Conservation (phyloP, 2,329 filamentous ascomycete genomes). For the Cercospora zeae-maydis region DNA sequence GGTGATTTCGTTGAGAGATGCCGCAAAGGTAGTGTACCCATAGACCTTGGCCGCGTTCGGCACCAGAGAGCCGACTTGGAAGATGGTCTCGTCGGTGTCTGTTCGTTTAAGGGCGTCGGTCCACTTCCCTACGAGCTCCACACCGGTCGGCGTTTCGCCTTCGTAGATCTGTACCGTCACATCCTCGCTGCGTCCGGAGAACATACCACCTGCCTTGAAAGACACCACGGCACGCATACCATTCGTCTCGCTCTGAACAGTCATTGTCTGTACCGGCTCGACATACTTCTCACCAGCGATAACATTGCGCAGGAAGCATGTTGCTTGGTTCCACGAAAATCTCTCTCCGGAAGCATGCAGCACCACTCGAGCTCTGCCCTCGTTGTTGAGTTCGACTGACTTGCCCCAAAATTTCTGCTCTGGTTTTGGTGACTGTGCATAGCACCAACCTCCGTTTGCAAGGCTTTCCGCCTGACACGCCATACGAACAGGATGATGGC, state of each 20-base stretch:
- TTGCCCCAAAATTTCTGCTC: conserved; percentile 99
- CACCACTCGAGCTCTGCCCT: conserved; percentile 76
- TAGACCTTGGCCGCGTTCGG: conserved; percentile 76
- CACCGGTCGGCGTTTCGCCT: conserved; percentile 60
- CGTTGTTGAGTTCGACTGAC: conserved; percentile 87
- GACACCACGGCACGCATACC: conserved; percentile 81
- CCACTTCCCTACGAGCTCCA: conserved; percentile 79
- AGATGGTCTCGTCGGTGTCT: conserved; percentile 64
- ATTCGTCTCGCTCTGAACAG: conserved; percentile 75
- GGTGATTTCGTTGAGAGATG: conserved; percentile 82
- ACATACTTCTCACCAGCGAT: conserved; percentile 98
- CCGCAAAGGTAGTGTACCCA: conserved; percentile 83
- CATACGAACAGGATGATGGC: conserved; percentile 84
- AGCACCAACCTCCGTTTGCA: conserved; percentile 67
- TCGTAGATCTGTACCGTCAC: conserved; percentile 73
- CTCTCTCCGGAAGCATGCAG: conserved; percentile 67
- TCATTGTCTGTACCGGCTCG: conserved; percentile 88
- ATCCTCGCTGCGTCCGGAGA: conserved; percentile 89
- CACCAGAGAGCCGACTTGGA: conserved; percentile 74
- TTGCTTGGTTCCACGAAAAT: conserved; percentile 85
- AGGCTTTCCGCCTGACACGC: conserved; percentile 80
- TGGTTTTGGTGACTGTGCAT: conserved; percentile 81
- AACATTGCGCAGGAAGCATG: conserved; percentile 89
- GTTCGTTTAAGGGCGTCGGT: conserved; percentile 67
- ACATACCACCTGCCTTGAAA: conserved; percentile 96